Conservation (phyloP, 805 yeast species). For the Scheffersomyces lignosus region DNA sequence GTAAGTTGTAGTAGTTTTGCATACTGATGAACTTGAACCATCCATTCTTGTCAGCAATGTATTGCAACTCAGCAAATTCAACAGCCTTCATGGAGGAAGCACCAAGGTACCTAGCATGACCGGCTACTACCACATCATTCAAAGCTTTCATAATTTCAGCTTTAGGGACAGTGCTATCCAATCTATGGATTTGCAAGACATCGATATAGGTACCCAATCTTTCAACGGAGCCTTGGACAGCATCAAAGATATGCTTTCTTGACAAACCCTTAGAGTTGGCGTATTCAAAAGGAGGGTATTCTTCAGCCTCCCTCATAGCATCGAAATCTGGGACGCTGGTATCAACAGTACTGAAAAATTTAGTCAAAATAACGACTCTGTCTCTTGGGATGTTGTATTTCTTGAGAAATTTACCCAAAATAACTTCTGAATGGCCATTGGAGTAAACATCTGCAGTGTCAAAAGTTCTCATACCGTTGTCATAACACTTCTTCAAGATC, state of each 20-base stretch:
- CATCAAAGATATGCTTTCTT: slow-evolving; percentile 49
- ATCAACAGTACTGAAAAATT: slow-evolving; percentile 23
- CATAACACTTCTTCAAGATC: slow-evolving; percentile 46
- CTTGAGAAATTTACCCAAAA: slow-evolving; percentile 54
- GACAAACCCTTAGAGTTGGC: slow-evolving; percentile 43
- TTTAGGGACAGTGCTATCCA: slow-evolving; percentile 48
- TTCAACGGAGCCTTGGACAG: slow-evolving; percentile 38
- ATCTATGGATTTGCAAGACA: slow-evolving; percentile 57
- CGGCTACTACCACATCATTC: slow-evolving; percentile 49
- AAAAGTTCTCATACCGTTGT: slow-evolving; percentile 45
- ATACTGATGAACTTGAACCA: slow-evolving; percentile 61
- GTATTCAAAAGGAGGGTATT: slow-evolving; percentile 1
- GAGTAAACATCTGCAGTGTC: slow-evolving; percentile 54
- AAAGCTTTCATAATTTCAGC: slow-evolving; percentile 58
- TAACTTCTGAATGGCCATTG: slow-evolving; percentile 47
- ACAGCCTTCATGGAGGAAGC: slow-evolving; percentile 61
- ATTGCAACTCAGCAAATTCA: slow-evolving; percentile 56
- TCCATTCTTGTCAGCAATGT: slow-evolving; percentile 52
- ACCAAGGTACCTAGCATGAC: slow-evolving; percentile 56
- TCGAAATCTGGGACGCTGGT: background rate
- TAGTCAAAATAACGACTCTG: slow-evolving; percentile 55
- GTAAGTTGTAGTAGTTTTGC: slow-evolving; percentile 58
- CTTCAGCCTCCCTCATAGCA: background rate
- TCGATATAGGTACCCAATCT: slow-evolving; percentile 56
- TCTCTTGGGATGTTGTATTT: slow-evolving; percentile 53